Conservation (phyloP, 192 early-diverging fungal genomes). For the Phlyctochytrium arcticum region DNA sequence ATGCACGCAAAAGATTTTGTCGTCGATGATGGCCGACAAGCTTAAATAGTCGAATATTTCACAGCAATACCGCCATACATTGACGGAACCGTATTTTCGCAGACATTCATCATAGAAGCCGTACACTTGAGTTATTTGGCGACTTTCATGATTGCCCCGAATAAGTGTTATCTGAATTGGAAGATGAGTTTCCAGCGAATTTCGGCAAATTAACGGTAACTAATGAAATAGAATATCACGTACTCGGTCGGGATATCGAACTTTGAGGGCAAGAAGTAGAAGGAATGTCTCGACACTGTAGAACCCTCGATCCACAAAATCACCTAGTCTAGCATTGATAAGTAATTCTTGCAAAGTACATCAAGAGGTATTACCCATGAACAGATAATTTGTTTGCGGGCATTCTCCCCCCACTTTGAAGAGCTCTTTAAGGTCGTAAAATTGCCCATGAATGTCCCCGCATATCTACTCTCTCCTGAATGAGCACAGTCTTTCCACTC, state of each 20-base stretch:
- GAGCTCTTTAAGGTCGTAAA: conserved; percentile 95
- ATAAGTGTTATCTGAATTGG: conserved; percentile 77
- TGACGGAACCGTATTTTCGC: conserved; percentile 96
- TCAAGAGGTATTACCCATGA: conserved; percentile 66
- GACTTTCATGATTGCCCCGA: conserved; percentile 97
- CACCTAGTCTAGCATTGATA: conserved; percentile 48
- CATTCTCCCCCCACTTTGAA: conserved; percentile 95
- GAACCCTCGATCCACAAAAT: conserved; percentile 99
- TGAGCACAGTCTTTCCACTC: background rate
- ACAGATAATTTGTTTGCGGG: conserved; percentile 97
- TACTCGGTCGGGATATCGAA: conserved; percentile 76
- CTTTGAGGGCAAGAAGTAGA: conserved; percentile 91
- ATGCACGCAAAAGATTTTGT: conserved; percentile 97
- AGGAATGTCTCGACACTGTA: conserved; percentile 98
- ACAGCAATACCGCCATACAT: conserved; percentile 98
- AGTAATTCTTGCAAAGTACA: background rate
- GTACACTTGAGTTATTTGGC: conserved; percentile 99
- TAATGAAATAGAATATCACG: background rate
- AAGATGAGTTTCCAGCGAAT: background rate
- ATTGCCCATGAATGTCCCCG: conserved; percentile 99
- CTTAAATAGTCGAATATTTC: conserved; percentile 98
- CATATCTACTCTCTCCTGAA: conserved; percentile 54
- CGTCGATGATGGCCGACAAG: conserved; percentile 94
- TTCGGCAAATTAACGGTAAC: background rate
- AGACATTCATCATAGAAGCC: conserved; percentile 99